Conservation (phyloP, 805 yeast species). For the Lipomyces orientalis region DNA sequence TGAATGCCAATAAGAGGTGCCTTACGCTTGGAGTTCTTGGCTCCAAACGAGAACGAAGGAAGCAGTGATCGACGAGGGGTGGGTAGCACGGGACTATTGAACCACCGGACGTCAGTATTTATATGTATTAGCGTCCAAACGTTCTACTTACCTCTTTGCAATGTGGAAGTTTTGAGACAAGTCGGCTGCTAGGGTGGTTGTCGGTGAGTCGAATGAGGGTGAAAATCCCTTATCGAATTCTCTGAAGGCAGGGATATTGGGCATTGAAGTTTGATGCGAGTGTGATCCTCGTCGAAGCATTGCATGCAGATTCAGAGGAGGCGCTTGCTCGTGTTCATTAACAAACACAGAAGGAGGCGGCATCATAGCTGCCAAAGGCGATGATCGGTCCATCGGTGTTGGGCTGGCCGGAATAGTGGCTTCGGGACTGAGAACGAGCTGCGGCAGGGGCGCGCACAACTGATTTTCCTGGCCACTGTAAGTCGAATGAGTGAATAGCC, state of each 20-base stretch:
- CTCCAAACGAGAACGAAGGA: constrained; percentile 39
- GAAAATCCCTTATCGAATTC: constrained; percentile 1
- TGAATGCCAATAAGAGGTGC: background rate
- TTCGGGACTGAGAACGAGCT: background rate
- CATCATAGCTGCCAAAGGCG: constrained; percentile 36
- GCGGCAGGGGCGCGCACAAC: background rate
- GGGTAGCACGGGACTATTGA: constrained; percentile 41
- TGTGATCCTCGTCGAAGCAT: constrained; percentile 16
- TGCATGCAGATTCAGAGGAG: constrained; percentile 4
- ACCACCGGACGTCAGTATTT: background rate
- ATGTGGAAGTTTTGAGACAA: constrained; percentile 48
- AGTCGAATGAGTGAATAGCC: background rate
- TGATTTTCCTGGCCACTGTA: background rate
- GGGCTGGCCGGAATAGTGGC: background rate
- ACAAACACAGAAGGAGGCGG: constrained; percentile 30
- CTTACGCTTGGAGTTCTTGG: constrained; percentile 19
- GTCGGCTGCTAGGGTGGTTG: constrained; percentile 47
- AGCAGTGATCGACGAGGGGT: constrained; percentile 46
- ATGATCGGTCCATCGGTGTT: constrained; percentile 32
- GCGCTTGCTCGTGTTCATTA: constrained; percentile 9
- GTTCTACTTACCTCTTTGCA: constrained; percentile 37
- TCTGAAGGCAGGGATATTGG: constrained; percentile 15
- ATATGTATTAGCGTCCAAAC: background rate
- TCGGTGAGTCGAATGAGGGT: constrained; percentile 39
- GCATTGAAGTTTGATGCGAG: constrained; percentile 29